These are phyloP conservation scores for Starmera amethionina DNA, from an alignment of 805 yeast genomes.

Conservation along the genomic window DNA sequence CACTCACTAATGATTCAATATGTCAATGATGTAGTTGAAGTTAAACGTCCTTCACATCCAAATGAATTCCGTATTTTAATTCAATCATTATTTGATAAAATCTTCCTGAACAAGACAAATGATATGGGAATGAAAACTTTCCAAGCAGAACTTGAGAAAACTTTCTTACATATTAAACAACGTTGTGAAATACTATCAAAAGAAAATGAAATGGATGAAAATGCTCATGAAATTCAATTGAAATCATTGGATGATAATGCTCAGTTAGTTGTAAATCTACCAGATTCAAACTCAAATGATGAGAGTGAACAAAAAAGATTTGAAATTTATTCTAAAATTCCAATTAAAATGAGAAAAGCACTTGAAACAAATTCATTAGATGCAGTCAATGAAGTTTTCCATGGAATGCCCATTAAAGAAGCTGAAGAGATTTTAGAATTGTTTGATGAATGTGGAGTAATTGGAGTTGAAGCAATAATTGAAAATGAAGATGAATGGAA, in stretches of 20 bases:
- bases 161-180: constrained; percentile 61
- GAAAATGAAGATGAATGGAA: constrained; percentile 67
- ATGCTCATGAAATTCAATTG: constrained; percentile 74
- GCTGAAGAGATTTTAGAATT: constrained; percentile 71
- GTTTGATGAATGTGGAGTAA: constrained; percentile 73
- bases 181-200: constrained; percentile 63
- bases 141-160: constrained; percentile 60
- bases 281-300: constrained; percentile 41
- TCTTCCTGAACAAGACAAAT: constrained; percentile 25
- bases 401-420: constrained; percentile 56
- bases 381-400: constrained; percentile 76
- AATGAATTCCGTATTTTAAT: constrained; percentile 34
- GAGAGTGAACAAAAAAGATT: constrained; percentile 32
- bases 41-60: constrained; percentile 24
- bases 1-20: constrained; percentile 78
- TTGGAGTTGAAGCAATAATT: constrained; percentile 68
- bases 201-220: constrained; percentile 25
- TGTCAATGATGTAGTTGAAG: constrained; percentile 31
- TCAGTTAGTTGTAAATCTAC: constrained; percentile 61
- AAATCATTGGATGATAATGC: constrained; percentile 81
- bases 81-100: constrained; percentile 56
- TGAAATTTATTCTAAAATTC: constrained; percentile 47
- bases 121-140: constrained; percentile 66
- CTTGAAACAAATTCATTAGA: constrained; percentile 63
- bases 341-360: constrained; percentile 62